Conservation (phyloP, 1,284 basidiomycete genomes). For the Apiotrichum laibachii region DNA sequence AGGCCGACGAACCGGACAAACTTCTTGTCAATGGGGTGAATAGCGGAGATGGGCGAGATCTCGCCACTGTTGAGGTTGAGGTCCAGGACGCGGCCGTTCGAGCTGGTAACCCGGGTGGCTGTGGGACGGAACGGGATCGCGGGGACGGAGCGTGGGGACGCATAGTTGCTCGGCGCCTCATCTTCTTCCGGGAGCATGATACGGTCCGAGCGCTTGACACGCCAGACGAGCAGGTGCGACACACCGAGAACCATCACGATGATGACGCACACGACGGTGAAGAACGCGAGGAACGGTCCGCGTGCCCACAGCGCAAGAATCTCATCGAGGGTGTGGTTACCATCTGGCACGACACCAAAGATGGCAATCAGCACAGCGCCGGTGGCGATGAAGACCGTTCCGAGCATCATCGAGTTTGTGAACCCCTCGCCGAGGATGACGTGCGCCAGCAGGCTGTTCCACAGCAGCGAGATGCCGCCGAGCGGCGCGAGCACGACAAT, state of each 20-base stretch:
- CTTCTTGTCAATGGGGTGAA: constrained; percentile 5
- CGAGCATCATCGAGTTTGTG: constrained; percentile 77
- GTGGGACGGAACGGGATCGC: constrained; percentile 40
- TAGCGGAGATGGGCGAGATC: constrained; percentile 8
- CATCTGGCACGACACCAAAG: constrained; percentile 90
- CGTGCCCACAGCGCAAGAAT: constrained; percentile 74
- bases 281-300: constrained; percentile 76
- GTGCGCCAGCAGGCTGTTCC: constrained; percentile 91
- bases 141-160: constrained; percentile 31
- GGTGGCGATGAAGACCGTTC: constrained; percentile 80
- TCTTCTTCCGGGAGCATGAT: constrained; percentile 11
- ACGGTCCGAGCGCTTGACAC: background rate
- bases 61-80: background rate
- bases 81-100: background rate
- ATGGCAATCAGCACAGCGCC: constrained; percentile 87
- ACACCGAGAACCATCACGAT: constrained; percentile 63
- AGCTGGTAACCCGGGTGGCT: background rate
- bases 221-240: constrained; percentile 10
- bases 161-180: constrained; percentile 35
- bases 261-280: constrained; percentile 66
- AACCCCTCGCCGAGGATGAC: constrained; percentile 83
- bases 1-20: constrained; percentile 8
- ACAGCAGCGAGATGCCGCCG: constrained; percentile 85
- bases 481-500: constrained; percentile 90
- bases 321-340: constrained; percentile 83